Conservation (phyloP, 2,329 filamentous ascomycete species). For the Penicillium olsonii region DNA sequence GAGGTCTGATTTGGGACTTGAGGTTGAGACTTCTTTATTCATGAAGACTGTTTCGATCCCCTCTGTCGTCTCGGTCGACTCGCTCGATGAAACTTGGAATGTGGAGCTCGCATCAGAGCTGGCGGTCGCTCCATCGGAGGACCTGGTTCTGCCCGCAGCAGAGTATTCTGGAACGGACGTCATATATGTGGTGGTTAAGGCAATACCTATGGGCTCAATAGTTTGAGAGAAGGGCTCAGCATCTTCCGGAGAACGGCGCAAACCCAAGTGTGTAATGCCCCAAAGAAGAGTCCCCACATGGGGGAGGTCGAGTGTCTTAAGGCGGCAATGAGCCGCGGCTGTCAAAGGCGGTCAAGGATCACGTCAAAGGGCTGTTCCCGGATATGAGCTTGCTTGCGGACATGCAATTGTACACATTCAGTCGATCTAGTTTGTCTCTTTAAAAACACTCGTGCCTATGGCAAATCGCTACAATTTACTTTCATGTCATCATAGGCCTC, state of each 20-base stretch:
- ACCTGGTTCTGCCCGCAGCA: conserved; percentile 28
- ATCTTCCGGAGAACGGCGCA: not conserved
- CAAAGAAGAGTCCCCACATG: conserved; percentile 3
- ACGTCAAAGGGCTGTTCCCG: conserved; percentile 4
- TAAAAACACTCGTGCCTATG: no score
- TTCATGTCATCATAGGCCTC: no score
- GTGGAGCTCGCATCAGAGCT: conserved; percentile 14
- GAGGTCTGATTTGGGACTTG: conserved; percentile 14
- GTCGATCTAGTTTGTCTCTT: no score
- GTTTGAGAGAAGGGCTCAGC: conserved; percentile 1
- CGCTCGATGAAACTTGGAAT: conserved; percentile 13
- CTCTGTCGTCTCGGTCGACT: conserved; percentile 24
- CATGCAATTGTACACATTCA: not conserved
- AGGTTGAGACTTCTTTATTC: conserved; percentile 23
- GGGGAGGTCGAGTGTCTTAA: conserved; percentile 10
- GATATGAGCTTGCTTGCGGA: not conserved
- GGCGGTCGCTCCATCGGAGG: conserved; percentile 27
- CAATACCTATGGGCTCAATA: not conserved
- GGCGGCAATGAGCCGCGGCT: conserved; percentile 26
- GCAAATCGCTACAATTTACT: no score
- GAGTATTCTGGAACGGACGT: conserved; percentile 37
- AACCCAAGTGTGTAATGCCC: not conserved
- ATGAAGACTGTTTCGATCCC: conserved; percentile 35
- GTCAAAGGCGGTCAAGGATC: conserved; percentile 8
- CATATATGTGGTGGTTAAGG: conserved; percentile 24